Base-by-base conservation (phyloP, 345 rosid species). In the Mallotus nudiflorus region DNA sequence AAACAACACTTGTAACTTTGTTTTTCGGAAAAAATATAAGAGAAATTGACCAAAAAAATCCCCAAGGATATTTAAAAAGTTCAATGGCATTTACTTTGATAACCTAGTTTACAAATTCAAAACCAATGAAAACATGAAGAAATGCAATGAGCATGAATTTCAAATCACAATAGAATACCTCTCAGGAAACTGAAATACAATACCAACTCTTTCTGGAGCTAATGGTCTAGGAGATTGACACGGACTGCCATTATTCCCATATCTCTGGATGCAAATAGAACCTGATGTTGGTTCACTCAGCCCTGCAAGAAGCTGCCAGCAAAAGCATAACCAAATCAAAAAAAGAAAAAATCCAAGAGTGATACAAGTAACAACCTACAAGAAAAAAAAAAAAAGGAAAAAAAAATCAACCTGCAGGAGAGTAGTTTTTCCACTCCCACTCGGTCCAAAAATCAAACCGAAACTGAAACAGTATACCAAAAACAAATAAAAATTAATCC, bases 361-460 rank as follows among this genome's bases (percentile, higher is more conserved):
- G 7, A 61, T 27, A 65, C 25, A 73, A 75, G 40, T 60, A 51
- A 62, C 20, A 40, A 3, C 18, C 15, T 52, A 68, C 61, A n/a
- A 22, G 1, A 24, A 15, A 14, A 40, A 63, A 66, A 49, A 42
- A 31, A 19, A 15, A 39, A 44, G 88, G 29, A 66, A 66, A 55
- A 31, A 12, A 19, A 45, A 44, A n/a, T n/a, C n/a, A n/a, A 91
- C 97, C 96, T 91, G 97, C 80, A 94, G 79, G 28, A 91, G 90
- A 31, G 98, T 94, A 72, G 96, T 94, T 82, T 94, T 94, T 29
- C 98, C 98, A 48, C 95, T 91, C 77, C 98, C 97, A 77, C 98
- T 94, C 82, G 82, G 88, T 65, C 98, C 98, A 86, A 88, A 94
- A 70, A 94, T 82, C 84, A 94, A 85, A 66, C 98, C 98, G 82